A percentile compares a stretch with the other conserved stretches of the same genome.
Evolutionary conservation across 176 grass and related monocot genomes (phyloP).

Genomic region (Cymbopogon citratus): DNA sequence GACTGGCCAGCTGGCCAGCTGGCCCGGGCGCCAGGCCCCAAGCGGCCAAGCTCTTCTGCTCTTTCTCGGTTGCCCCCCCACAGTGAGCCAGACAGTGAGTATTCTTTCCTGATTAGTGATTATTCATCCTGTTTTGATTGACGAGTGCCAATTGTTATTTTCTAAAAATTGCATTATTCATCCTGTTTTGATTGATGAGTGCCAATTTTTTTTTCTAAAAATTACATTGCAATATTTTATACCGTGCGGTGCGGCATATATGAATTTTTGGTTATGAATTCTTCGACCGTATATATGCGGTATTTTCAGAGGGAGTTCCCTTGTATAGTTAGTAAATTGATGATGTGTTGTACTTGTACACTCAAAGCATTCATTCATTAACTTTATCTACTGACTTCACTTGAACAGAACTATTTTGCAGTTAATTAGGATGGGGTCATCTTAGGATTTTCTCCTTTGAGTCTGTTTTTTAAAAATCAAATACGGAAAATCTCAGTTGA

Average conservation of each 20-base stretch:
- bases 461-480: conserved; percentile 30
- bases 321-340: neutral
- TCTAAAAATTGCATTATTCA: neutral
- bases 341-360: neutral
- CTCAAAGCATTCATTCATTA: neutral
- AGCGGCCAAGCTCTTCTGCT: neutral
- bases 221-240: neutral
- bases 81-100: neutral
- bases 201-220: neutral
- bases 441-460: neutral
- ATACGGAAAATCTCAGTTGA: conserved; percentile 38
- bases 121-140: neutral
- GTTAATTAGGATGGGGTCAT: conserved; percentile 17
- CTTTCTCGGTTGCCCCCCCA: neutral
- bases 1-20: neutral
- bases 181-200: neutral
- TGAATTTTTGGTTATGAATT: neutral
- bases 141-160: neutral
- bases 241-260: neutral
- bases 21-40: neutral
- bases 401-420: neutral
- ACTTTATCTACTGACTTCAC: conserved; percentile 2
- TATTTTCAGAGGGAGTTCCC: neutral
- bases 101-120: neutral
- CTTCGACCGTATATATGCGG: neutral